Base-by-base conservation (phyloP, 257 asterid species). In the Gentiana straminea region DNA sequence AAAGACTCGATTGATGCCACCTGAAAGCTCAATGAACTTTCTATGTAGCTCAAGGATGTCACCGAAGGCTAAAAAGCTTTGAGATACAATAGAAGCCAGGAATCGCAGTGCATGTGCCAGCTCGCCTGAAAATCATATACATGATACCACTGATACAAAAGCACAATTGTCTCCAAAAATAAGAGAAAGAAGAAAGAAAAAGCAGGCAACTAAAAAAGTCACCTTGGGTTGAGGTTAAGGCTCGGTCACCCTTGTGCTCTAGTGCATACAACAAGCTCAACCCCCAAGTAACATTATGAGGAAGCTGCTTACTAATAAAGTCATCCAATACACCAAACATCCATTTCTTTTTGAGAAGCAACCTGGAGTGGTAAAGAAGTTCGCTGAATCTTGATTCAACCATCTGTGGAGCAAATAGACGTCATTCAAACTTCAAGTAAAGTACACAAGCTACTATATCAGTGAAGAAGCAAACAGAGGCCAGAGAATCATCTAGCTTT, bases 11-110 rank as follows among this genome's bases (percentile, higher is more conserved):
- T 85, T 92, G 76, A 92, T 63, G 60, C 97, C 94, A 64, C 99
- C 99, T 64, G 99, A 88, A 49, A 92, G 99, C 84, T 88, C 97
- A 57, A 81, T 65, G 77, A 88, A 92, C 65, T 92, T 92, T 60
- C 89, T 77, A 52, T 92, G 82, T 38, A 92, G 86, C 84, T 92
- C 99, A 74, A 92, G 97, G 69, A 92, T 88, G 81, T 92, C 99
- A n/a, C 99, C 99, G 70, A 92, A 92, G 54, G 99, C 97, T 75
- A 88, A 72, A 80, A 92, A 92, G 85, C 99, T 92, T 70, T 92
- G 99, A 70, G 99, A 92, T 48, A 92, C 99, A 59, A 92, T 97
- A 68, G 99, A 92, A 60, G 99, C 99, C 70, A 92, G 72, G 77
- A 83, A 88, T 65, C 99, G 80, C 68, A 92, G 72, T 35, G 99